Base-by-base conservation (phyloP, 164 flowering plant species). In the Macadamia integrifolia region DNA sequence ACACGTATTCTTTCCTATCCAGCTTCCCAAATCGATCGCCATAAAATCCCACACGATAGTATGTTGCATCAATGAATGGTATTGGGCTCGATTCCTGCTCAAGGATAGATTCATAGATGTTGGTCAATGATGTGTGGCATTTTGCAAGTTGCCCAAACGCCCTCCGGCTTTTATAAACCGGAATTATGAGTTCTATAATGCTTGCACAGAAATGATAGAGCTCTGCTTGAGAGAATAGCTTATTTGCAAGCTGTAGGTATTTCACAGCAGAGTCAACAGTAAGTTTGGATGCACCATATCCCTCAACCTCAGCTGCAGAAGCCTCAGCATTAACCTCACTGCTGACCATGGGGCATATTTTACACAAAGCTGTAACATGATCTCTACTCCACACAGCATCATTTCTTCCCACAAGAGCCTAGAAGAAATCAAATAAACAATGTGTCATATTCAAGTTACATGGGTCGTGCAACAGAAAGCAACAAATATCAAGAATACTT, bases 251-350 rank as follows among this genome's bases (percentile, higher is more conserved):
- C 76, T 90, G 98, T 28, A 94, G 84, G 76, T 94, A 94, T 70
- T 94, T 94, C 58, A 94, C 99, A 23, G 99, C 99, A 62, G 98
- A 94, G 79, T 94, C 99, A 59, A 94, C 97, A 0, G 99, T 94
- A 62, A 94, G 97, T 75, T 94, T 94, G 60, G 99, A 94, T 73
- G 99, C 95, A 76, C 98, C 99, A 76, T 94, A 94, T 48, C 99
- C 98, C 81, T 94, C 98, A 48, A 94, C 95, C 82, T 94, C 99
- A 44, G 98, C 99, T 30, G 99, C 96, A 30, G 99, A 90, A 57
- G 99, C 86, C 80, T 94, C 99, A 48, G 86, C 84, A 43, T 84
- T 80, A 40, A 90, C 86, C 75, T 91, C 98, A 72, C 70, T 82
- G 78, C 88, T 94, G 63, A 92, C 99, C 95, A 88, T 84, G 29